phyloP scores from a whole-genome alignment of 208 protist genomes.

The Balamuthia mandrillaris region DNA sequence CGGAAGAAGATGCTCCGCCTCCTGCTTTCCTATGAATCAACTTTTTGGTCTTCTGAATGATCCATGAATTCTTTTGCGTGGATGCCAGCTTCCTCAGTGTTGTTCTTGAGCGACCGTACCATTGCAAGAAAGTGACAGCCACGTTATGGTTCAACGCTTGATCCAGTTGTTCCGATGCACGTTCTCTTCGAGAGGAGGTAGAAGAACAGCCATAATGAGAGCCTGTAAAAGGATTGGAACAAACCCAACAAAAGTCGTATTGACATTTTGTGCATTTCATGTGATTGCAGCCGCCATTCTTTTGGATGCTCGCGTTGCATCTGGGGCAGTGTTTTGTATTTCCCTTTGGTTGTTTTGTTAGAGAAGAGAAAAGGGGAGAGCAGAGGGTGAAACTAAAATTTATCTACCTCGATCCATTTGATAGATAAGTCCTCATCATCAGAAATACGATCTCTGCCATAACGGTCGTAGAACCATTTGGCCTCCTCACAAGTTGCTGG shows the following conservation, averaged over 20 bases:
- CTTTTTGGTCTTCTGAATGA: too few species aligned
- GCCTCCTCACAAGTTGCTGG: neutral
- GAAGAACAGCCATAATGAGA: neutral
- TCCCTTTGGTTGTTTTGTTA: neutral
- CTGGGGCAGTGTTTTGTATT: slow-evolving; percentile 2
- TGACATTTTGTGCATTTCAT: neutral
- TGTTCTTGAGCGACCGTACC: too few species aligned
- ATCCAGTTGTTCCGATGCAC: neutral
- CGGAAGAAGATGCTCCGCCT: too few species aligned
- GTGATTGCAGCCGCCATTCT: neutral
- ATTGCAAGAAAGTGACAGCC: too few species aligned
- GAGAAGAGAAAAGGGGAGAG: neutral
- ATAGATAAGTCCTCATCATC: neutral
- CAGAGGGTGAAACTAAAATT: neutral
- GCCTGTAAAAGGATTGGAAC: neutral
- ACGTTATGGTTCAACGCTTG: neutral
- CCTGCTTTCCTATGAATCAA: too few species aligned
- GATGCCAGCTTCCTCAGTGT: too few species aligned
- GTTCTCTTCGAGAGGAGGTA: neutral
- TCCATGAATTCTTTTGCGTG: too few species aligned
- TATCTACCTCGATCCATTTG: neutral
- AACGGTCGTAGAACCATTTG: neutral
- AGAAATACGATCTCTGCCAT: neutral
- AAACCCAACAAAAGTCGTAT: neutral
- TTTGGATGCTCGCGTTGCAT: neutral